Evolutionary conservation across 2,329 filamentous ascomycete species (phyloP).

Genomic region (Monilinia fructigena): DNA sequence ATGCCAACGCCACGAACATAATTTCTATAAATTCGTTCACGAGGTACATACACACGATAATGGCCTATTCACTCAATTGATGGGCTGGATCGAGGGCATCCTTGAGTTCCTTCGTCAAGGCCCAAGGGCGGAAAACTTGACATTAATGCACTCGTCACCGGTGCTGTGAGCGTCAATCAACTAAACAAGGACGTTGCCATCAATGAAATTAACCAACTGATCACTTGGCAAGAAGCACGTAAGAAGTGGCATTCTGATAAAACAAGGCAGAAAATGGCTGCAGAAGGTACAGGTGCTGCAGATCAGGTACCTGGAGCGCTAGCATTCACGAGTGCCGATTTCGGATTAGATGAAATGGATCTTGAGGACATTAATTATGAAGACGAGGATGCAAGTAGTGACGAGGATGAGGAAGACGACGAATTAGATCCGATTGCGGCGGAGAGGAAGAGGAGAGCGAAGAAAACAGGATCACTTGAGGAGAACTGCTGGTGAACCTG

Average conservation of each 20-base stretch:
- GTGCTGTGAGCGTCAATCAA: slow-evolving; percentile 63
- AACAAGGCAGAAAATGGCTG: slow-evolving; percentile 98
- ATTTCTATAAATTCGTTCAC: slow-evolving; percentile 98
- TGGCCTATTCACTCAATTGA: slow-evolving; percentile 90
- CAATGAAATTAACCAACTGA: slow-evolving; percentile 78
- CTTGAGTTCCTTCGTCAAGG: slow-evolving; percentile 89
- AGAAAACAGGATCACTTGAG: slow-evolving; percentile 77
- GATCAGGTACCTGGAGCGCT: slow-evolving; percentile 54
- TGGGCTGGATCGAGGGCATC: slow-evolving; percentile 96
- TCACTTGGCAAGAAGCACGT: slow-evolving; percentile 89
- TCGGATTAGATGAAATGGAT: slow-evolving; percentile 84
- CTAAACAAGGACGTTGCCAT: slow-evolving; percentile 73
- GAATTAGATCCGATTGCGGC: slow-evolving; percentile 84
- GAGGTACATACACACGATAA: slow-evolving; percentile 97
- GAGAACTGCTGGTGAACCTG: slow-evolving; percentile 77
- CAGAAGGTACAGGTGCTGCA: slow-evolving; percentile 59
- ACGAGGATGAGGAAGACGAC: slow-evolving; percentile 70
- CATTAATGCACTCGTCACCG: slow-evolving; percentile 89
- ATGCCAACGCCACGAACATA: slow-evolving; percentile 89
- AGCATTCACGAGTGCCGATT: slow-evolving; percentile 76
- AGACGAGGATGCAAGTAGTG: slow-evolving; percentile 60
- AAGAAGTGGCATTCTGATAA: slow-evolving; percentile 99
- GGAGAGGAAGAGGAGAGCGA: slow-evolving; percentile 74
- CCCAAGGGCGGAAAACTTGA: slow-evolving; percentile 80
- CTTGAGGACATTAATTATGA: slow-evolving; percentile 82